A percentile compares a stretch with the other conserved stretches of the same genome.
Conservation (phyloP, 352 stramenopile genomes). For the Pythium oligandrum region DNA sequence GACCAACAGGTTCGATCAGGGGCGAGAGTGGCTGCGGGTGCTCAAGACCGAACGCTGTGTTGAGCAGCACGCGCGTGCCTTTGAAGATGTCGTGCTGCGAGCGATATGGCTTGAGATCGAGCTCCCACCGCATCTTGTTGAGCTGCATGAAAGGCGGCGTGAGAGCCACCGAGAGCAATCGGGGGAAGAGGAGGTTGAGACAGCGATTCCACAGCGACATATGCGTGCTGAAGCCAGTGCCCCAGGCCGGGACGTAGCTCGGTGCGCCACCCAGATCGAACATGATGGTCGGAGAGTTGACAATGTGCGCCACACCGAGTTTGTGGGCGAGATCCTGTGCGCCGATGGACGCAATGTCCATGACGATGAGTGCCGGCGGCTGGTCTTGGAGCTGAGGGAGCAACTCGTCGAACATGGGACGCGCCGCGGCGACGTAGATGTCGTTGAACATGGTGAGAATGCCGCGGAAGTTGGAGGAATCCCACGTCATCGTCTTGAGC, state of each 20-base stretch:
- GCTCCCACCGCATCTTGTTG: conserved; percentile 82
- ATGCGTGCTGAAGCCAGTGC: conserved; percentile 68
- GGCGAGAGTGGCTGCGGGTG: conserved; percentile 73
- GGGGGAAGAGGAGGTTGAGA: conserved; percentile 88
- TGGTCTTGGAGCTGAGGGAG: conserved; percentile 35
- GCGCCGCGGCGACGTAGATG: conserved; percentile 73
- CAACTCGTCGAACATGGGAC: conserved; percentile 76
- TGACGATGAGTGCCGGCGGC: conserved; percentile 63
- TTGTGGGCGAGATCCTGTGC: conserved; percentile 78
- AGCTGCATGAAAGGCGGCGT: conserved; percentile 88
- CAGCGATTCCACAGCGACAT: conserved; percentile 88
- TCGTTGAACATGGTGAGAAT: conserved; percentile 89
- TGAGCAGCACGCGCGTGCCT: conserved; percentile 76
- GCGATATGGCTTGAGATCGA: conserved; percentile 61
- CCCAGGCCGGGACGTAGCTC: conserved; percentile 82
- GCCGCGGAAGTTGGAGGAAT: conserved; percentile 79
- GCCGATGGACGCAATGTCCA: conserved; percentile 80
- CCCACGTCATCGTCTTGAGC: conserved; percentile 72
- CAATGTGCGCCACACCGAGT: conserved; percentile 61
- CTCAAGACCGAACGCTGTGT: conserved; percentile 86
- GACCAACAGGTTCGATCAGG: conserved; percentile 71
- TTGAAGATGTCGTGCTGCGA: conserved; percentile 89
- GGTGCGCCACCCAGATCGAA: conserved; percentile 72
- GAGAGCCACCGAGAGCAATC: conserved; percentile 75
- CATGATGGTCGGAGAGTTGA: conserved; percentile 85